Conservation (phyloP, 192 early-diverging fungal species). For the Backusella macrospora region DNA sequence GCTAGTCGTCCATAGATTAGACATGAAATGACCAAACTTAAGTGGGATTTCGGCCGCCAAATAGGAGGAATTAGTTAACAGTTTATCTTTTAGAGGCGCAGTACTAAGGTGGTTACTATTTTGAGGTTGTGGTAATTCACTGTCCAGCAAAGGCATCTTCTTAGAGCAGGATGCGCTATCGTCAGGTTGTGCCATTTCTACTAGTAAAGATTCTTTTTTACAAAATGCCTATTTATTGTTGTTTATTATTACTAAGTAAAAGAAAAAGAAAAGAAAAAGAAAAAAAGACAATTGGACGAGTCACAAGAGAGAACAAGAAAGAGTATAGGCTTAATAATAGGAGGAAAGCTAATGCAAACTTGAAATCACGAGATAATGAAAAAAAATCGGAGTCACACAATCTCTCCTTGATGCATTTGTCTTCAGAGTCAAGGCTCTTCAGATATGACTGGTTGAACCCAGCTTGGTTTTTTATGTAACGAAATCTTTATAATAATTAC, state of each 20-base stretch:
- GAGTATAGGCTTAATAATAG: neutral
- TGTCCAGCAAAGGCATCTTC: neutral
- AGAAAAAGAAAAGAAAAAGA: neutral
- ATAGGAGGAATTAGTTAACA: slow-evolving; percentile 44
- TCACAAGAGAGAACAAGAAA: neutral
- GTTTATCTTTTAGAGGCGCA: slow-evolving; percentile 39
- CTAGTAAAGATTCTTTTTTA: neutral
- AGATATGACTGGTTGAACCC: neutral
- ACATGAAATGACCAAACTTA: slow-evolving; percentile 44
- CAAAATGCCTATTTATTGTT: neutral
- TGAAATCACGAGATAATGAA: neutral
- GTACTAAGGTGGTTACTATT: slow-evolving; percentile 38
- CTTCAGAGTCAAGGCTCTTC: no score
- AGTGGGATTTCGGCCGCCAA: slow-evolving; percentile 44
- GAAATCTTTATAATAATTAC: no score
- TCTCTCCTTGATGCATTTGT: neutral
- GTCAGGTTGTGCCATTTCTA: slow-evolving; percentile 35
- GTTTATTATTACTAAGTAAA: neutral
- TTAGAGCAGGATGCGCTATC: slow-evolving; percentile 17
- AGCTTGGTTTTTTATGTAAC: no score
- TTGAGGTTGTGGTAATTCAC: slow-evolving; percentile 36
- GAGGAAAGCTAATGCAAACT: neutral
- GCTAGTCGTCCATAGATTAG: slow-evolving; percentile 39
- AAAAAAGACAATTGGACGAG: neutral
- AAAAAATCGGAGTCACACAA: neutral